Evolutionary conservation across 2,329 filamentous ascomycete genomes (phyloP), one percentile per base, ranked within the genome.

Genomic region (Aspergillus ustus): DNA sequence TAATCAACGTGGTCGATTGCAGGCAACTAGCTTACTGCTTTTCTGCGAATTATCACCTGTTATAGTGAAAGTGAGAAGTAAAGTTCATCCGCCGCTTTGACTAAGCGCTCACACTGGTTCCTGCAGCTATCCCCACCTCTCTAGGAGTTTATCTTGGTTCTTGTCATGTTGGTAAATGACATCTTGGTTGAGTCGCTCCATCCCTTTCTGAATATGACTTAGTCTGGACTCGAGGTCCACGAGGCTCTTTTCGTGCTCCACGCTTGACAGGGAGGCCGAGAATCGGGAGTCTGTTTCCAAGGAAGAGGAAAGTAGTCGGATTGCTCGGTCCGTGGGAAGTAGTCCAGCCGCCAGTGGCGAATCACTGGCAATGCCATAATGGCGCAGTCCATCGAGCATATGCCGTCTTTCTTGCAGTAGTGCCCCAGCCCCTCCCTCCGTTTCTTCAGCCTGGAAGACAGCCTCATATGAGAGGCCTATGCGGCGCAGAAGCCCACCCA

Each of bases 401-500:
- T 73, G 66, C 19, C 65, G 53, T 54, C 70, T 67, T 60, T 75
- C 76, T 52, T 75, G 72, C 44, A 70, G 59, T 13, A 78, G 67
- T 5, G 63, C 57, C 13, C 61, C 60, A 19, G 63, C 64, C 37
- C 66, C 66, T 40, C 62, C 61, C 46, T 64, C 58, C 11, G 62
- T 63, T 57, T 61, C 65, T 29, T 70, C 67, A 1, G 69, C 61
- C 7, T 68, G 66, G 43, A 72, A 66, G 2, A 74, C 63, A 6
- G 69, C 70, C 52, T 73, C 69, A 4, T 67, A 61, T 4, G 72
- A 67, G 28, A 77, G 61, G 7, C 75, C 75, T 34, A 75, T 60
- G 20, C 75, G 75, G 49, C 76, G 74, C 57, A 77, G 61, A 19
- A 78, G 58, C 46, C 63, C 70, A 45, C 72, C 72, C 3, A 78